Conservation (phyloP, 208 protist species). For the Leishmania braziliensis region DNA sequence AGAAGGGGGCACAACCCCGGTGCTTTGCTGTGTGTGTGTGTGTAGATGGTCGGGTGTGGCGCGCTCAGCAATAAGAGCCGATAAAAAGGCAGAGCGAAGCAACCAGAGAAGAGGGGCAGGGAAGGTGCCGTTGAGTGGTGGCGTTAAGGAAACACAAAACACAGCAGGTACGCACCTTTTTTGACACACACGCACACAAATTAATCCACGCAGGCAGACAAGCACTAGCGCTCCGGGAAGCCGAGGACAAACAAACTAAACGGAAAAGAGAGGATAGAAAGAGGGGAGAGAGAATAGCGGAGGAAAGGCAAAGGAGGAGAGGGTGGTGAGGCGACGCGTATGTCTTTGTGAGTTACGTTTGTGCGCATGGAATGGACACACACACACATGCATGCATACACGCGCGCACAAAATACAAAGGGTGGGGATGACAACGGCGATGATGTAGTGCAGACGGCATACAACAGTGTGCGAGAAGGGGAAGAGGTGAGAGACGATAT, state of each 20-base stretch:
- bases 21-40: not conserved
- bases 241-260: not conserved
- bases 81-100: not conserved
- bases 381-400: not conserved
- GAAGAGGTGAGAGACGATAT: not conserved
- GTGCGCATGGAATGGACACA: not conserved
- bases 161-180: not conserved
- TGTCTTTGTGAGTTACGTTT: not conserved
- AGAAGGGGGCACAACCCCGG: not conserved
- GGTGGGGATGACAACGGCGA: not conserved
- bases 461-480: not conserved
- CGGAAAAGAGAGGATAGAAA: not conserved
- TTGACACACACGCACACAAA: not conserved
- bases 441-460: not conserved
- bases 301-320: not conserved
- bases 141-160: not conserved
- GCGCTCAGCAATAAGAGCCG: too few species aligned
- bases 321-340: not conserved
- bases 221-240: not conserved
- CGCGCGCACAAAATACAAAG: not conserved
- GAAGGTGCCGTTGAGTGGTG: not conserved
- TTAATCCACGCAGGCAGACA: not conserved
- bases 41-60: not conserved
- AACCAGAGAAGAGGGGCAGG: not conserved
- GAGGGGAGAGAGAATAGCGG: not conserved